Base-by-base conservation (phyloP, 1,284 basidiomycete genomes). In the Moesziomyces globuligerus region DNA sequence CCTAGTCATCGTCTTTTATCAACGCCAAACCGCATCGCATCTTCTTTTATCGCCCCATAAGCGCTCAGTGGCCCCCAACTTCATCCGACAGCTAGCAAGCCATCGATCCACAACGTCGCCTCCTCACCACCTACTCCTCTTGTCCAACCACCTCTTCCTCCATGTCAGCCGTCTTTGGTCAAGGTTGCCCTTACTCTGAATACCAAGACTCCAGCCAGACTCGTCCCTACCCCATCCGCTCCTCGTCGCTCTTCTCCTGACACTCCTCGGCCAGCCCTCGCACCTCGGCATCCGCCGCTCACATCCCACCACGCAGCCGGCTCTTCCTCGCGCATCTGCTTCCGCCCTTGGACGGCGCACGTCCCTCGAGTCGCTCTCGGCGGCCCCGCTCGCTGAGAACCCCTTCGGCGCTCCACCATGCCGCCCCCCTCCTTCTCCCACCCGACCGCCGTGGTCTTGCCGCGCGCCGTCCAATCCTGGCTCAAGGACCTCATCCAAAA, bases 381-480 rank as follows among this genome's bases (percentile, higher is more conserved):
- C 26, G 26, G 10, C 10, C n/a, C 5, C 5, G 26, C 26, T 28
- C 26, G 26, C 7, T 15, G 7, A 13, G 6, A 13, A 4, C 34
- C 13, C 20, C 26, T 13, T 20, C 18, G 13, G 3, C 17, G 37
- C 37, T 13, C n/a, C 28, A 18, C 13, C 54, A 71, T 71, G 68
- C 68, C 68, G 47, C 68, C 68, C 29, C 62, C 68, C 25, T 66
- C 68, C 26, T 71, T 71, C 48, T 71, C 68, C n/a, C 61, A 66
- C 28, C 68, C 60, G 47, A 55, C 62, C 24, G 50, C 68, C 6
- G 50, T 62, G 47, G 57, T 65, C 40, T 32, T 71, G 24, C 62
- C 68, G 11, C 41, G 62, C 26, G 47, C 56, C 21, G 53, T 66
- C 25, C 68, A 71, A 21, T 57, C 56, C 18, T 71, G 68, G 68